Evolutionary conservation across 2,329 filamentous ascomycete genomes (phyloP).

Genomic region (Aspergillus unguis): DNA sequence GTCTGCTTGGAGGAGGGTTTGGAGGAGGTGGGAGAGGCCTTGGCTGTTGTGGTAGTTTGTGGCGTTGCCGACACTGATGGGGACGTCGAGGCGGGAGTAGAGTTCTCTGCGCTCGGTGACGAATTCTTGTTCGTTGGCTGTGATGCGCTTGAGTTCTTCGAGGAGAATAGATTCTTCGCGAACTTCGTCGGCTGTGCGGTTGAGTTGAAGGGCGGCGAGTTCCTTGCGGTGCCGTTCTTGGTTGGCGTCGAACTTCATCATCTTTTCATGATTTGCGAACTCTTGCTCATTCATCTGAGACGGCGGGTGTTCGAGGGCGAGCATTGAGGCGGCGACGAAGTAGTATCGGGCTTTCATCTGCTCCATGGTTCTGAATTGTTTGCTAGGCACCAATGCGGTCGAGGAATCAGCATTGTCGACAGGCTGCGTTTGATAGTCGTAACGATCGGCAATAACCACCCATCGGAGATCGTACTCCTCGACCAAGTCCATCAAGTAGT

Average conservation of each 20-base stretch:
- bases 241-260: conserved; percentile 79
- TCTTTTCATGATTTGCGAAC: conserved; percentile 76
- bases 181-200: conserved; percentile 79
- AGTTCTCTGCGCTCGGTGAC: conserved; percentile 85
- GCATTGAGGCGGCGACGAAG: conserved; percentile 75
- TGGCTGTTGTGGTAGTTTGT: conserved; percentile 75
- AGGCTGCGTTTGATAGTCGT: conserved; percentile 58
- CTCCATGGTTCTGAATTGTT: conserved; percentile 68
- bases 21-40: conserved; percentile 74
- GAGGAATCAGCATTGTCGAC: conserved; percentile 24
- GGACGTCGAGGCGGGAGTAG: conserved; percentile 82
- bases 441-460: conserved; percentile 88
- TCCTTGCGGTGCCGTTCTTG: conserved; percentile 79
- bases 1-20: conserved; percentile 77
- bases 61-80: conserved; percentile 66
- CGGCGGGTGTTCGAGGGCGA: conserved; percentile 73
- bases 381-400: conserved; percentile 36
- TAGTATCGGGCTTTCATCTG: conserved; percentile 92
- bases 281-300: conserved; percentile 85
- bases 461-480: conserved; percentile 82
- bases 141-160: conserved; percentile 86
- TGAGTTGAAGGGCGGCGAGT: conserved; percentile 75
- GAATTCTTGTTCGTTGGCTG: conserved; percentile 78
- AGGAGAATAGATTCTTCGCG: conserved; percentile 88
- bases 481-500: conserved; percentile 76